Percentiles rank a stretch among this genome's conserved stretches.
Conservation (phyloP, 1,284 basidiomycete species). For the Moesziomyces sp. region DNA sequence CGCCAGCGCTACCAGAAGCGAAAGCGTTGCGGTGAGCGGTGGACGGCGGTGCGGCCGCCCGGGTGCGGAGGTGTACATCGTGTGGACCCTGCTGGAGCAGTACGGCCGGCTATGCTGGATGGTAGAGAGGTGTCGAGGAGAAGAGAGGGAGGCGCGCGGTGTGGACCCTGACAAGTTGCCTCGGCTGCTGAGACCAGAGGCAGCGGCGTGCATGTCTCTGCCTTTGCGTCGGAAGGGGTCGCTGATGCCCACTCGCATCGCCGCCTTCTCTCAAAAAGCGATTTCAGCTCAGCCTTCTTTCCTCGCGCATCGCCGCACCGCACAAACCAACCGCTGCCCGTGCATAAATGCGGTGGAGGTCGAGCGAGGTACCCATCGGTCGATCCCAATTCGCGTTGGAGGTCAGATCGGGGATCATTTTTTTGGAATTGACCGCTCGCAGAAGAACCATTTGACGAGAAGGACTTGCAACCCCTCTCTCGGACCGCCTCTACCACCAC, state of each 20-base stretch:
- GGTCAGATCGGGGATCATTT: constrained; percentile 28
- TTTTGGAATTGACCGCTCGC: constrained; percentile 6
- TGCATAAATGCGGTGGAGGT: constrained; percentile 4
- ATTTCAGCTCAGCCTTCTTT: background rate
- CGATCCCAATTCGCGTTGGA: background rate
- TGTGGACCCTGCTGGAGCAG: background rate
- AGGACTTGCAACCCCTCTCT: background rate
- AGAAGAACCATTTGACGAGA: background rate
- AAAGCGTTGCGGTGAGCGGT: background rate
- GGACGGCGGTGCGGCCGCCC: background rate
- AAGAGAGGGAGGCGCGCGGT: no score
- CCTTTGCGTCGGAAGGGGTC: no score
- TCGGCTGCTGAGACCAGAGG: constrained; percentile 5
- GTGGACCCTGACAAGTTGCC: constrained; percentile 1
- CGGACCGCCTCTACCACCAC: background rate
- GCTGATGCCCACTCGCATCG: background rate
- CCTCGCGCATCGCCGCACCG: background rate
- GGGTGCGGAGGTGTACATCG: constrained; percentile 1
- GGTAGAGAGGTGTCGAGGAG: background rate
- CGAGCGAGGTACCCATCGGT: background rate
- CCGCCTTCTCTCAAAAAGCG: no score
- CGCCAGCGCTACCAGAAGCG: background rate
- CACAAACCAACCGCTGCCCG: background rate
- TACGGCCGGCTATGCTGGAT: background rate
- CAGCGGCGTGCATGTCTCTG: background rate